Conservation (phyloP, 257 asterid genomes). For the Primulina huaijiensis region DNA sequence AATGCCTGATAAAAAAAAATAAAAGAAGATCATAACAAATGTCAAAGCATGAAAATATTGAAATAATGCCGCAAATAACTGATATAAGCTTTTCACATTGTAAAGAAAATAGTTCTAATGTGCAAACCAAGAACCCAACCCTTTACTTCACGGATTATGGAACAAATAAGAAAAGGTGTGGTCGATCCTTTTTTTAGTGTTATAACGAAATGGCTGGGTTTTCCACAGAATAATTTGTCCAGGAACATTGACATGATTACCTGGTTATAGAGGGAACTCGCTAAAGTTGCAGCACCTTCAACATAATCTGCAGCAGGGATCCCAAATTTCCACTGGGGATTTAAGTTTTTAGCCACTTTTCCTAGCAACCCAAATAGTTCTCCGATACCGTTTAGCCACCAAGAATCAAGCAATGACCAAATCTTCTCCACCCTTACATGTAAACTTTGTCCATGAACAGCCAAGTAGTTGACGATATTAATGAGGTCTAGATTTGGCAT, state of each 20-base stretch:
- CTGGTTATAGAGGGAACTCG: constrained; percentile 88
- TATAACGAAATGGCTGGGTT: not conserved
- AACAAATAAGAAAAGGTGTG: not conserved
- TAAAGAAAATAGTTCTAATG: constrained; percentile 6
- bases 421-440: constrained; percentile 71
- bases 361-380: constrained; percentile 55
- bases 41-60: not conserved
- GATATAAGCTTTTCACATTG: constrained; percentile 8
- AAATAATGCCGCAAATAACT: not conserved
- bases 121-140: constrained; percentile 4
- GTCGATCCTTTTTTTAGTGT: not conserved
- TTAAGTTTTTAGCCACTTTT: constrained; percentile 62
- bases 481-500: constrained; percentile 96
- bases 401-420: constrained; percentile 65
- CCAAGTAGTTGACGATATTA: constrained; percentile 82
- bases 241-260: constrained; percentile 35
- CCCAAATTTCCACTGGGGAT: constrained; percentile 77
- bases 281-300: constrained; percentile 86
- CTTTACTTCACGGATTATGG: not conserved
- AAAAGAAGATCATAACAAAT: not conserved
- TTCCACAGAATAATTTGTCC: constrained; percentile 13
- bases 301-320: constrained; percentile 73
- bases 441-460: constrained; percentile 84
- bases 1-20: constrained; percentile 55
- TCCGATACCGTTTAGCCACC: constrained; percentile 73